Percentiles rank a stretch among this genome's conserved stretches.
These are phyloP conservation scores for Filosporella fistucella DNA, from an alignment of 495 filamentous ascomycete genomes.

Conservation along the genomic window DNA sequence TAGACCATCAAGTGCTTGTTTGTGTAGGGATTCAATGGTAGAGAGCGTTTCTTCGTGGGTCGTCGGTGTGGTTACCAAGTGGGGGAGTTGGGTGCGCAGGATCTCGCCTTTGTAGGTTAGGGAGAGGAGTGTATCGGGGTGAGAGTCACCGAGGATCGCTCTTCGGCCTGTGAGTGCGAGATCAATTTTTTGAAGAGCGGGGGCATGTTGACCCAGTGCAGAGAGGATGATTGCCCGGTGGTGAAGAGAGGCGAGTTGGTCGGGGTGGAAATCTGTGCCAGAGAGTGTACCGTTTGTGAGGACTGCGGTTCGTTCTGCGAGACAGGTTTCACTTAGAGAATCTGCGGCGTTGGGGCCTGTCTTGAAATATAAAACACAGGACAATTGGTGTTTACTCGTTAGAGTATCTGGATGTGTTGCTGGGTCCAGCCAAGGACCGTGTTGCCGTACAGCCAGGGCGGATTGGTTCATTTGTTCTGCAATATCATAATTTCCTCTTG, in stretches of 20 bases:
- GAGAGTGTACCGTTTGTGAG: conserved; percentile 8
- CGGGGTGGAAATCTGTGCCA: conserved; percentile 9
- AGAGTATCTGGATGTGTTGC: conserved; percentile 13
- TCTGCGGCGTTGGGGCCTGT: conserved; percentile 5
- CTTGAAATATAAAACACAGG: not conserved
- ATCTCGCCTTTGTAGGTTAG: conserved; percentile 16
- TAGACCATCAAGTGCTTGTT: conserved; percentile 3
- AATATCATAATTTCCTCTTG: conserved; percentile 10
- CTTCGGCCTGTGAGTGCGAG: not conserved
- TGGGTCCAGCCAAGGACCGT: conserved; percentile 10
- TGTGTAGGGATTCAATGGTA: conserved; percentile 2
- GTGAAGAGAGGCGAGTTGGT: conserved; percentile 11
- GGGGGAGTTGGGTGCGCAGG: conserved; percentile 4
- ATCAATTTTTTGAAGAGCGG: conserved; percentile 8
- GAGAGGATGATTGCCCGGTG: conserved; percentile 12
- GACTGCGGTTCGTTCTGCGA: conserved; percentile 1
- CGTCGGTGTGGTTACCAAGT: not conserved
- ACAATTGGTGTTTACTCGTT: conserved; percentile 12
- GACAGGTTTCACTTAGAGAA: conserved; percentile 1
- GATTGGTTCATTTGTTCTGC: conserved; percentile 9
- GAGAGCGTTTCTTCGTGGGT: conserved; percentile 3
- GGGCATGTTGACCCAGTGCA: conserved; percentile 2
- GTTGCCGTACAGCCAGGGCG: conserved; percentile 1
- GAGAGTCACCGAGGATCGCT: conserved; percentile 3
- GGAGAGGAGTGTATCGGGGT: conserved; percentile 7